Evolutionary conservation across 148 eudicot genomes (phyloP).

Genomic region (Rhododendron mucronatum): DNA sequence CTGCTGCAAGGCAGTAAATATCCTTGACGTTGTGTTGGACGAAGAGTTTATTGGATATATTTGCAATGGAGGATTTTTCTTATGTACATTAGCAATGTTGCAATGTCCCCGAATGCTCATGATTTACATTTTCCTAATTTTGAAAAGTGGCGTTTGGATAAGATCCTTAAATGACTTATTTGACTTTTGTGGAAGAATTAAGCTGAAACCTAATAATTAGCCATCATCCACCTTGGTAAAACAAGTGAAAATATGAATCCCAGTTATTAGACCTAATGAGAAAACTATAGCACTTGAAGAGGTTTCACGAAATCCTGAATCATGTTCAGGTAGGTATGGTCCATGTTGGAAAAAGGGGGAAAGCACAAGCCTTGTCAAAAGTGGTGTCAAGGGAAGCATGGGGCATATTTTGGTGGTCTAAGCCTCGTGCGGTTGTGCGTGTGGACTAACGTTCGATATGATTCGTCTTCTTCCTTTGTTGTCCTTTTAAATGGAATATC

Average conservation of each 20-base stretch:
- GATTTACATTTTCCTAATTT: neutral
- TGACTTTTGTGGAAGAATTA: neutral
- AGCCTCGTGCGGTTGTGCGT: neutral
- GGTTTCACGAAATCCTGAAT: neutral
- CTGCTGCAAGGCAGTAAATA: neutral
- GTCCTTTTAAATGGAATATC: neutral
- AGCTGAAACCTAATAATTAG: neutral
- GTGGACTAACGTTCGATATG: neutral
- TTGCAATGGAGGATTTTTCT: neutral
- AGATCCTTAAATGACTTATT: neutral
- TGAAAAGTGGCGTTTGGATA: neutral
- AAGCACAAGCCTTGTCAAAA: neutral
- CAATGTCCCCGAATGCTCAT: neutral
- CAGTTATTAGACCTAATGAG: neutral
- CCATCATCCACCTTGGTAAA: neutral
- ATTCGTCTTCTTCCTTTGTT: neutral
- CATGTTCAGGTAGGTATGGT: neutral
- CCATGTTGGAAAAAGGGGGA: neutral
- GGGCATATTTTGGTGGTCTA: neutral
- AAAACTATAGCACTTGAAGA: neutral
- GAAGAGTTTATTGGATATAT: neutral
- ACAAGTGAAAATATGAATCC: neutral
- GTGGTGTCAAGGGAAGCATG: neutral
- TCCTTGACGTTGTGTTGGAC: neutral
- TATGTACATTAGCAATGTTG: neutral